Percentiles rank a stretch among this genome's conserved stretches.
phyloP scores from a whole-genome alignment of 2,329 filamentous ascomycete genomes.

The Plenodomus biglobosus region DNA sequence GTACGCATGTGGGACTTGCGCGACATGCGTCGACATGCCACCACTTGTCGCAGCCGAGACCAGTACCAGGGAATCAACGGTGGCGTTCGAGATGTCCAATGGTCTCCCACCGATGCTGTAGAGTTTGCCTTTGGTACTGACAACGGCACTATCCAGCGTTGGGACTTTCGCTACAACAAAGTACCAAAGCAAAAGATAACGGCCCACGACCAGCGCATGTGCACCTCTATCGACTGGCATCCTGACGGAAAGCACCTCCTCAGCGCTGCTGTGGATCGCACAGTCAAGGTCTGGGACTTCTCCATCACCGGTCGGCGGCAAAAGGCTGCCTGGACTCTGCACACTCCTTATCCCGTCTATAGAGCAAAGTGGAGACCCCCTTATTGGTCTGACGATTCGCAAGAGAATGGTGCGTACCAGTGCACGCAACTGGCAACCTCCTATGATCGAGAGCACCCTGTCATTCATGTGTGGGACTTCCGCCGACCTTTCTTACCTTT shows the following conservation, averaged over 20 bases:
- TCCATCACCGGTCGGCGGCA: constrained; percentile 58
- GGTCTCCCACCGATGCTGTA: constrained; percentile 64
- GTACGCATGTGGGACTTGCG: constrained; percentile 67
- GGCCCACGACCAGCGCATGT: constrained; percentile 60
- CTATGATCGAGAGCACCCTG: constrained; percentile 63
- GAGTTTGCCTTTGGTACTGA: constrained; percentile 67
- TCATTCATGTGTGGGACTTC: constrained; percentile 66
- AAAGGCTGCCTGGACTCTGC: constrained; percentile 60
- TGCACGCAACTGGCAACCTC: constrained; percentile 64
- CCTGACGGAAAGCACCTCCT: constrained; percentile 66
- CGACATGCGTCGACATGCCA: constrained; percentile 54
- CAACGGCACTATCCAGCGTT: constrained; percentile 63
- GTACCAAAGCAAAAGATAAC: constrained; percentile 61
- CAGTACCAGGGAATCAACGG: constrained; percentile 61
- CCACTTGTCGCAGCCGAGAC: constrained; percentile 57
- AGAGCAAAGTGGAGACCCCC: constrained; percentile 65
- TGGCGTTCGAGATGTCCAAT: constrained; percentile 64
- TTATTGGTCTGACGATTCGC: constrained; percentile 56
- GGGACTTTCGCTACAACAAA: constrained; percentile 62
- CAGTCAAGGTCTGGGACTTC: constrained; percentile 66
- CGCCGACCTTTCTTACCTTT: constrained; percentile 64
- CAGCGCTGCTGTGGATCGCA: constrained; percentile 63
- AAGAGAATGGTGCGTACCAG: constrained; percentile 57
- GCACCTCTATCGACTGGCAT: constrained; percentile 67
- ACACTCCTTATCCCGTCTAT: constrained; percentile 62